These are phyloP conservation scores for Leccinum barrowsii DNA, from an alignment of 768 basidiomycete genomes.

Conservation along the genomic window DNA sequence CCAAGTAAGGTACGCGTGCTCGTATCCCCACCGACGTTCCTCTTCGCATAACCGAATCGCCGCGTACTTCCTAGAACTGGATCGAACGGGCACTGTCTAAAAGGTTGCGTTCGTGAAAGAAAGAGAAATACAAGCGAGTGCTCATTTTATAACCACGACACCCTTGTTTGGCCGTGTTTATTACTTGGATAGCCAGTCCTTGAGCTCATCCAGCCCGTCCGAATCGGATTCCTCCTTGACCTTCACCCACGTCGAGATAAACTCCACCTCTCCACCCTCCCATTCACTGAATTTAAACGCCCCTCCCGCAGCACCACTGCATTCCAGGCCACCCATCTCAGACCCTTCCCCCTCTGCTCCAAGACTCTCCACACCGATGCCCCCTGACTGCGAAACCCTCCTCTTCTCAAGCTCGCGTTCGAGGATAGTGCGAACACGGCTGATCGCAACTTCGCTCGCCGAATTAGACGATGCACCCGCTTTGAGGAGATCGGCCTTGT, in stretches of 20 bases:
- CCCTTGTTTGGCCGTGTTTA: conserved; percentile 33
- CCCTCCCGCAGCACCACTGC: conserved; percentile 48
- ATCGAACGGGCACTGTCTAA: conserved; percentile 72
- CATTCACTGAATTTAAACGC: conserved; percentile 74
- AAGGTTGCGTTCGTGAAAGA: conserved; percentile 46
- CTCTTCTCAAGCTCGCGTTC: conserved; percentile 86
- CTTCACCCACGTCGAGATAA: conserved; percentile 55
- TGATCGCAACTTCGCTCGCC: conserved; percentile 51
- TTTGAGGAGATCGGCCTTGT: conserved; percentile 74
- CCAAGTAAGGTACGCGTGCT: conserved; percentile 48
- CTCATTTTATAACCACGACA: conserved; percentile 12
- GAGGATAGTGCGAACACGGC: conserved; percentile 70
- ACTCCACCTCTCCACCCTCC: conserved; percentile 79
- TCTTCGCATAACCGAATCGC: conserved; percentile 74
- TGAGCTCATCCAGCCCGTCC: conserved; percentile 42
- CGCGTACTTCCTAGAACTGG: conserved; percentile 43
- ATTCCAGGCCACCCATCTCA: conserved; percentile 75
- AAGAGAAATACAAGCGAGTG: background rate
- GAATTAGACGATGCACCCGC: conserved; percentile 33
- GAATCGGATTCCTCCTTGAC: conserved; percentile 29
- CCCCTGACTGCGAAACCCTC: conserved; percentile 55
- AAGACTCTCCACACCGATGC: conserved; percentile 68
- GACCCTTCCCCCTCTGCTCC: conserved; percentile 64
- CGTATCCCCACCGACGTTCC: conserved; percentile 52
- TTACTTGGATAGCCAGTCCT: conserved; percentile 49